Percentiles rank a stretch among this genome's conserved stretches.
These are phyloP conservation scores for Rosa multiflora DNA, from an alignment of 306 rosid genomes.

Conservation along the genomic window DNA sequence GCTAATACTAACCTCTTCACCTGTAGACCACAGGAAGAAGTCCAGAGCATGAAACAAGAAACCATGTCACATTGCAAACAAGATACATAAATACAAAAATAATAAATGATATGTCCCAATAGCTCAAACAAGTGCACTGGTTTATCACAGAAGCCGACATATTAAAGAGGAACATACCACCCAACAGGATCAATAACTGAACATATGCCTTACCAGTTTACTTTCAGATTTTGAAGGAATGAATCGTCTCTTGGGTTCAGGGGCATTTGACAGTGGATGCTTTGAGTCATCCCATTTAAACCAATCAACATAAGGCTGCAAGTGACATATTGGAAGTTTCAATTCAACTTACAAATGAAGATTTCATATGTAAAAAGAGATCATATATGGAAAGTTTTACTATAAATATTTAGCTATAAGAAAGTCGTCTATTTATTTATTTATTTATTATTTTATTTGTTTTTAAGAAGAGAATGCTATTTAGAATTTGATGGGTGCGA, in stretches of 20 bases:
- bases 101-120: background rate
- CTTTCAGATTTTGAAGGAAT: constrained; percentile 94
- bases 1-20: constrained; percentile 73
- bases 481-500: constrained; percentile 13
- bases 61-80: background rate
- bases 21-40: constrained; percentile 43
- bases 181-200: constrained; percentile 6
- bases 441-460: too few species aligned
- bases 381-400: background rate
- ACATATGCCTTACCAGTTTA: constrained; percentile 51
- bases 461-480: background rate
- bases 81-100: background rate
- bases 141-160: background rate
- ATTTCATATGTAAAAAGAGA: background rate
- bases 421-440: background rate
- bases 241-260: constrained; percentile 96
- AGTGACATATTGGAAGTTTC: constrained; percentile 19
- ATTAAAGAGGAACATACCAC: background rate
- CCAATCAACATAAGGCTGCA: constrained; percentile 86
- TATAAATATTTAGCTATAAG: background rate
- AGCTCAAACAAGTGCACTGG: background rate
- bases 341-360: constrained; percentile 8
- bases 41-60: constrained; percentile 20
- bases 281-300: constrained; percentile 84
- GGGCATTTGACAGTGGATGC: constrained; percentile 88